These are phyloP conservation scores for Monosporascus sp. DNA, from an alignment of 2,329 filamentous ascomycete genomes.

Conservation along the genomic window DNA sequence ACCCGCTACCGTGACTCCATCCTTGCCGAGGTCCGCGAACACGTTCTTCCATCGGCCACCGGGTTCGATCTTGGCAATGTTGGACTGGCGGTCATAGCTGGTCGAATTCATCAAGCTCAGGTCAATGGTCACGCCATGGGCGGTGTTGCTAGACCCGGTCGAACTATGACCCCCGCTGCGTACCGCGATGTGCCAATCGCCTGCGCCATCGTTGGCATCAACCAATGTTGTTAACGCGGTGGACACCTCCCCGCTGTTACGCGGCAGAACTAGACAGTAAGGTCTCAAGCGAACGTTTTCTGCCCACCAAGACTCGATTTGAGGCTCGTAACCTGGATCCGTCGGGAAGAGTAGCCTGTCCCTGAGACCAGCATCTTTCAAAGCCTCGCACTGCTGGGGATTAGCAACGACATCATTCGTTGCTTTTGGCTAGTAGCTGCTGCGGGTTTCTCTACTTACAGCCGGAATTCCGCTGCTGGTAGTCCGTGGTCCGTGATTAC, in stretches of 20 bases:
- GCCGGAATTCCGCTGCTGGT: conserved; percentile 6
- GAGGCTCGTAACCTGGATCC: conserved; percentile 13
- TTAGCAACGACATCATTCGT: not conserved
- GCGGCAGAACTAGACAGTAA: conserved; percentile 19
- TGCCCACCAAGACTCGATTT: conserved; percentile 18
- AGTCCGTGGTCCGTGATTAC: not conserved
- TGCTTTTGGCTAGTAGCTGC: not conserved
- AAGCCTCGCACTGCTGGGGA: conserved; percentile 15
- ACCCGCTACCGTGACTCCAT: conserved; percentile 19
- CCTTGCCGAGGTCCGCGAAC: conserved; percentile 15
- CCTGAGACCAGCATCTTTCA: conserved; percentile 15
- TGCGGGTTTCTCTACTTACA: conserved; percentile 2
- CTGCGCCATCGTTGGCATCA: conserved; percentile 12
- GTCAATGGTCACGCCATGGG: conserved; percentile 39
- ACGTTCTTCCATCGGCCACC: conserved; percentile 23
- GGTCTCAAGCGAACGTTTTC: conserved; percentile 16
- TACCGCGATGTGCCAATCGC: conserved; percentile 37
- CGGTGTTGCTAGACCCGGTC: conserved; percentile 36
- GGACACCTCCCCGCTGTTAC: conserved; percentile 15
- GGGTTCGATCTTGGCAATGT: conserved; percentile 27
- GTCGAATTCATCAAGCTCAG: conserved; percentile 31
- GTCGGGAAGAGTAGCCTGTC: conserved; percentile 15
- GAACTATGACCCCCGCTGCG: conserved; percentile 44
- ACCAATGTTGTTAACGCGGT: conserved; percentile 12
- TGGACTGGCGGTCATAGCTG: conserved; percentile 22